These are phyloP conservation scores for Heterobasidion annosum DNA, from an alignment of 1,284 basidiomycete species.

Conservation along the genomic window DNA sequence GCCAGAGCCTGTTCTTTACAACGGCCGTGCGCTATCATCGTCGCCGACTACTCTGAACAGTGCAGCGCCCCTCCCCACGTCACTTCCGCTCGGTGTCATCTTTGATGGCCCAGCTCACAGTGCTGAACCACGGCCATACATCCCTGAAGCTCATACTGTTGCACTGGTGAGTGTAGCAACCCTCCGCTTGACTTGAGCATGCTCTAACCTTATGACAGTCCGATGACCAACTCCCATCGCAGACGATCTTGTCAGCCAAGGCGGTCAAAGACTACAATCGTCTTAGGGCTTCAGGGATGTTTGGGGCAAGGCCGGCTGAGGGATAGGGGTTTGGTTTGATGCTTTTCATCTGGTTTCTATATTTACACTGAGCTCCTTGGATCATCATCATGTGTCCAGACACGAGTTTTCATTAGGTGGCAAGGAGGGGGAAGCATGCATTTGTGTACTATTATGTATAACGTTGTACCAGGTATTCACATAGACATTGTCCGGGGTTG, in stretches of 20 bases:
- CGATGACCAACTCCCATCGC: background rate
- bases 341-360: no score
- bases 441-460: background rate
- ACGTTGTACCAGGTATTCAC: background rate
- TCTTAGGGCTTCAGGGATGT: no score
- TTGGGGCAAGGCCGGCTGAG: no score
- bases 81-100: background rate
- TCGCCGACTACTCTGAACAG: background rate
- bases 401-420: no score
- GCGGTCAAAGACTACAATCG: no score
- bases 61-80: background rate
- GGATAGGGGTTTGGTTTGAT: no score
- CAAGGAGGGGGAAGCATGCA: background rate
- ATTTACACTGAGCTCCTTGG: no score
- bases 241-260: background rate
- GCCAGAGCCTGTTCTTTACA: slow-evolving; percentile 3
- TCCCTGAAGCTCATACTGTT: background rate
- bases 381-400: no score
- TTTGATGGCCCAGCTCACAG: slow-evolving; percentile 5
- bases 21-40: slow-evolving; percentile 2
- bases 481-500: no score
- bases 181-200: background rate
- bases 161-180: background rate
- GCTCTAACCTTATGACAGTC: no score
- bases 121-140: background rate